Percentiles rank a stretch among this genome's conserved stretches.
These are phyloP conservation scores for Ophiocordyceps polyrhachis-furcata DNA, from an alignment of 2,329 filamentous ascomycete species.

Conservation along the genomic window DNA sequence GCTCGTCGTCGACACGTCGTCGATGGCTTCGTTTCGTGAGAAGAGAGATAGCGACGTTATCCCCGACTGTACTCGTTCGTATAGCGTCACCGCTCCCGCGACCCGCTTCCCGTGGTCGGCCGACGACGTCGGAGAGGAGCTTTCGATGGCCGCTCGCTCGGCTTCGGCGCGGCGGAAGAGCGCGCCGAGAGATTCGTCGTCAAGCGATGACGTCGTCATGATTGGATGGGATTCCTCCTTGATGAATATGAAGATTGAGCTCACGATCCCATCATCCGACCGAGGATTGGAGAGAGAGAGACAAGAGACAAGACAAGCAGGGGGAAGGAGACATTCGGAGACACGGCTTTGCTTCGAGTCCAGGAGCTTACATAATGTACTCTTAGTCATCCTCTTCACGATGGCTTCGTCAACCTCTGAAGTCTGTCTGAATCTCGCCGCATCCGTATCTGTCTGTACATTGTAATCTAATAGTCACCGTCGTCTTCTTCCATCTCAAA, in stretches of 20 bases:
- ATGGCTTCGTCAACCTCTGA: too few species aligned
- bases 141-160: not conserved
- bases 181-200: slow-evolving; percentile 10
- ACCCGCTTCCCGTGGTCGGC: not conserved
- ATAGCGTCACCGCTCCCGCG: not conserved
- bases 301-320: too few species aligned
- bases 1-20: not conserved
- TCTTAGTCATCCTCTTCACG: too few species aligned
- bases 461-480: slow-evolving; percentile 4
- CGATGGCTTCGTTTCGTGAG: not conserved
- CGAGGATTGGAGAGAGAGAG: too few species aligned
- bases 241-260: not conserved
- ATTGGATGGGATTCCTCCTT: not conserved
- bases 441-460: too few species aligned
- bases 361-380: too few species aligned
- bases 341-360: too few species aligned
- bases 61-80: not conserved
- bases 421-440: too few species aligned
- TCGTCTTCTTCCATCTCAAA: slow-evolving; percentile 28
- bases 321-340: too few species aligned
- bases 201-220: slow-evolving; percentile 5
- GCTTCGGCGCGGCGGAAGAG: not conserved
- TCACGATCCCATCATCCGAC: too few species aligned
- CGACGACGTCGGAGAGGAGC: not conserved
- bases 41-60: not conserved